phyloP scores from a whole-genome alignment of 1,284 basidiomycete species.

The Apiotrichum gracile region DNA sequence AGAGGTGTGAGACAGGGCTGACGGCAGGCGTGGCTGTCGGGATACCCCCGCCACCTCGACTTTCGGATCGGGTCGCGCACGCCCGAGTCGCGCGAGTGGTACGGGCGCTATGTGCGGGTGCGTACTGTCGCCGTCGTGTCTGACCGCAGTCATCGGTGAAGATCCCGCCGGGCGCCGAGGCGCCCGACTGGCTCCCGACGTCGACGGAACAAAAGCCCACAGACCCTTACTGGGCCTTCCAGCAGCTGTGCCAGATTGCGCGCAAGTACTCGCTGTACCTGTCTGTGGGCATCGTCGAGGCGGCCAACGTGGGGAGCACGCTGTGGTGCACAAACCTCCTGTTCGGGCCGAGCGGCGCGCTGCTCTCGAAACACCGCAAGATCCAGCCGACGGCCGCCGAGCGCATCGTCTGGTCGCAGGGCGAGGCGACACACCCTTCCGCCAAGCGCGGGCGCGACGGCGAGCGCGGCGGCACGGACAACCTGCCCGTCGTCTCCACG shows the following conservation, averaged over 20 bases:
- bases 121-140: slow-evolving; percentile 3
- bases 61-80: slow-evolving; percentile 30
- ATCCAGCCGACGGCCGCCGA: slow-evolving; percentile 65
- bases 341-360: slow-evolving; percentile 56
- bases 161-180: slow-evolving; percentile 20
- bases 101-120: slow-evolving; percentile 47
- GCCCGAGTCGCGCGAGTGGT: slow-evolving; percentile 33
- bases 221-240: slow-evolving; percentile 20
- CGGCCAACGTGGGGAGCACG: slow-evolving; percentile 55
- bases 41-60: slow-evolving; percentile 39
- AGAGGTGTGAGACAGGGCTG: background rate
- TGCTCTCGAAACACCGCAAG: slow-evolving; percentile 65
- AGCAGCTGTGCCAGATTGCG: slow-evolving; percentile 19
- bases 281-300: slow-evolving; percentile 64
- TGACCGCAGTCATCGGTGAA: slow-evolving; percentile 13
- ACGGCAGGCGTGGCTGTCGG: slow-evolving; percentile 52
- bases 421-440: slow-evolving; percentile 36
- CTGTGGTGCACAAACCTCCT: slow-evolving; percentile 66
- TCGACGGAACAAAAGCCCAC: background rate
- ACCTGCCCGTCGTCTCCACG: slow-evolving; percentile 48
- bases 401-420: slow-evolving; percentile 63
- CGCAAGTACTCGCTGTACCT: slow-evolving; percentile 50
- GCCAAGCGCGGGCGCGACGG: slow-evolving; percentile 32
- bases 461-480: slow-evolving; percentile 19
- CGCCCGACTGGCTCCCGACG: slow-evolving; percentile 17